These are phyloP conservation scores for Thalassiosira sp. DNA, from an alignment of 352 stramenopile genomes.

Conservation along the genomic window DNA sequence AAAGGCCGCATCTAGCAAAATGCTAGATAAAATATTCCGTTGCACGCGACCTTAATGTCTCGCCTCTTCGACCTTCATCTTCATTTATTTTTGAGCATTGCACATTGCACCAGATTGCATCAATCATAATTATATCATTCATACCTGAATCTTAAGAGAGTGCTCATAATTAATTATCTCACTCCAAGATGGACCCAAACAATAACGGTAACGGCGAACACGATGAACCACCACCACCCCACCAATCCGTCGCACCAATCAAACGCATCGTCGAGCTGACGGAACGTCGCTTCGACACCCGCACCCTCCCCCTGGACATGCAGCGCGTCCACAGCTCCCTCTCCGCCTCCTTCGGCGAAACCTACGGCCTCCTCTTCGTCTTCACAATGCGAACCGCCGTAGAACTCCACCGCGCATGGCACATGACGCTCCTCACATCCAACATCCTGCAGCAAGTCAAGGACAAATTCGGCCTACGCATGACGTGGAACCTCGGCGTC, in stretches of 20 bases:
- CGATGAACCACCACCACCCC: no score
- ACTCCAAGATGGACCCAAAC: no score
- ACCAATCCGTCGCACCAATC: background rate
- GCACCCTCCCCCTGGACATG: conserved; percentile 42
- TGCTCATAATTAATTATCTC: no score
- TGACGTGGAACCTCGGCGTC: conserved; percentile 58
- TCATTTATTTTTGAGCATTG: no score
- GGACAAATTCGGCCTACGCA: conserved; percentile 50
- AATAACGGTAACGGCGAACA: no score
- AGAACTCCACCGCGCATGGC: conserved; percentile 57
- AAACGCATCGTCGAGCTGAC: conserved; percentile 2
- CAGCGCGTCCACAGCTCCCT: conserved; percentile 37
- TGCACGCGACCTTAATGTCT: no score
- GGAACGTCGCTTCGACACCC: conserved; percentile 40
- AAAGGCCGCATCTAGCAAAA: no score
- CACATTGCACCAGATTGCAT: no score
- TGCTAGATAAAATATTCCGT: no score
- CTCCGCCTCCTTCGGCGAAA: conserved; percentile 33
- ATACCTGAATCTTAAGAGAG: no score
- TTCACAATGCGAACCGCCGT: conserved; percentile 53
- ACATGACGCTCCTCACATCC: conserved; percentile 60
- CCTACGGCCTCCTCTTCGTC: conserved; percentile 50
- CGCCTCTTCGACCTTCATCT: no score
- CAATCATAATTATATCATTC: no score
- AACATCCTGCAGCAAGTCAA: conserved; percentile 61